phyloP scores from a whole-genome alignment of 768 basidiomycete species.

The Podaxis sp. region DNA sequence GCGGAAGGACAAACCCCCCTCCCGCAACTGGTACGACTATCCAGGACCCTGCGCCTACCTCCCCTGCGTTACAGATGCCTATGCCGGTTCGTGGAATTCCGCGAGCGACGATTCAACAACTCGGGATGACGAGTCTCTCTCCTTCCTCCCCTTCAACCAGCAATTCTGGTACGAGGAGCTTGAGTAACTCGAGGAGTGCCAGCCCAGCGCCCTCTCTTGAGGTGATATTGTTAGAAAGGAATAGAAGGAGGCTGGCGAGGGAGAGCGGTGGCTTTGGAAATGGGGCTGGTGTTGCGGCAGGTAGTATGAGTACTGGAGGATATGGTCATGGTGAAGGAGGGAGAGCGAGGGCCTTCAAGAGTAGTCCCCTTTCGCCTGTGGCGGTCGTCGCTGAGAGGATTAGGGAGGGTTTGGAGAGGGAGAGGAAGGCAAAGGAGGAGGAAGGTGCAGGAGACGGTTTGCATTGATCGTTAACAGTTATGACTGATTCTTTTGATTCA shows the following conservation, averaged over 20 bases:
- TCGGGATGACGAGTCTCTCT: slow-evolving; percentile 1
- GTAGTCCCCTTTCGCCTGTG: slow-evolving; percentile 51
- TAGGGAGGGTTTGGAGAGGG: slow-evolving; percentile 21
- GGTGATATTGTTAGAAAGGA: slow-evolving; percentile 66
- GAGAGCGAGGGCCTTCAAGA: slow-evolving; percentile 71
- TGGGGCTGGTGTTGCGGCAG: slow-evolving; percentile 6
- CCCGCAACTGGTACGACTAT: too few species aligned
- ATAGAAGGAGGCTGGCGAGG: slow-evolving; percentile 43
- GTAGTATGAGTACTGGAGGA: background rate
- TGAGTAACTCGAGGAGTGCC: slow-evolving; percentile 30
- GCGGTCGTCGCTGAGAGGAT: slow-evolving; percentile 4
- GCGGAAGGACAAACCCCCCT: too few species aligned
- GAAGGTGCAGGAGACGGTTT: background rate
- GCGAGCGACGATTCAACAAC: background rate
- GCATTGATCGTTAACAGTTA: background rate
- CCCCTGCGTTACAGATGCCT: slow-evolving; percentile 7
- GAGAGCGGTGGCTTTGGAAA: slow-evolving; percentile 1
- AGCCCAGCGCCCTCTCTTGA: slow-evolving; percentile 64
- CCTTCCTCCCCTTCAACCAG: slow-evolving; percentile 22
- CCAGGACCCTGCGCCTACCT: background rate
- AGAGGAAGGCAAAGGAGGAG: slow-evolving; percentile 6
- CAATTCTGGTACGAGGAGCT: slow-evolving; percentile 4
- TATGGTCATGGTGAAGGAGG: slow-evolving; percentile 17
- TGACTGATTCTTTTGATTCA: background rate
- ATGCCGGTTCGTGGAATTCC: slow-evolving; percentile 12